Base-by-base conservation (phyloP, 2,329 filamentous ascomycete species). In the Davidsoniella australis region DNA sequence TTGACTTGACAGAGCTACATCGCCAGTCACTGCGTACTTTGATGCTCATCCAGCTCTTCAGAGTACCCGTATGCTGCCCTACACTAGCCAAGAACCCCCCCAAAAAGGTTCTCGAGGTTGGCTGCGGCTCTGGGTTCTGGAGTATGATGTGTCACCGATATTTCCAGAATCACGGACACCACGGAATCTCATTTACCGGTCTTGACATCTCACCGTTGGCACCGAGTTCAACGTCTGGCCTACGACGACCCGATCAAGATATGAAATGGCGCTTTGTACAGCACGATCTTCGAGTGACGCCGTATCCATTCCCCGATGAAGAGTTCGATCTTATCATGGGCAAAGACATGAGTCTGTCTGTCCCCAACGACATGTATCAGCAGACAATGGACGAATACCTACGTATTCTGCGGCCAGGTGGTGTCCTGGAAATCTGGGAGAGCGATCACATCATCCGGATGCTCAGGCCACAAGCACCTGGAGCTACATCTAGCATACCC, bases 221-320 rank as follows among this genome's bases (percentile, higher is more conserved):
- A 3, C 63, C 65, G 6, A 65, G 66, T 29, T 54, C 58, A 40
- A 60, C 57, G 37, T 57, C 55, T 9, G 47, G 62, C 62, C 41
- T 59, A 60, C 47, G 61, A 8, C 77, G 78, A 56, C 68, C 69
- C 3, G 72, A 76, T 55, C 78, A 80, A 57, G 84, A 85, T 44
- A 82, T 94, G 70, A 80, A 84, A 55, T 94, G 87, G 86, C 78
- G 71, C 9, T 95, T 94, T 61, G 76, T 94, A 48, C 83, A 88
- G 60, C 86, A 94, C 61, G 88, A 95, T 62, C 66, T 94, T 55
- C 80, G 85, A 52, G 75, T 76, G 53, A 62, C 73, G 2, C 85
- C 85, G 0, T 75, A 88, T 58, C 89, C 89, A 0, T 86, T 94
- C 55, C 70, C 77, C 2, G 76, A 85, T 53, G 80, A 73, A 36